Base-by-base conservation (phyloP, 1,139 yeast genomes). In the Sugiyamaella paludigena region DNA sequence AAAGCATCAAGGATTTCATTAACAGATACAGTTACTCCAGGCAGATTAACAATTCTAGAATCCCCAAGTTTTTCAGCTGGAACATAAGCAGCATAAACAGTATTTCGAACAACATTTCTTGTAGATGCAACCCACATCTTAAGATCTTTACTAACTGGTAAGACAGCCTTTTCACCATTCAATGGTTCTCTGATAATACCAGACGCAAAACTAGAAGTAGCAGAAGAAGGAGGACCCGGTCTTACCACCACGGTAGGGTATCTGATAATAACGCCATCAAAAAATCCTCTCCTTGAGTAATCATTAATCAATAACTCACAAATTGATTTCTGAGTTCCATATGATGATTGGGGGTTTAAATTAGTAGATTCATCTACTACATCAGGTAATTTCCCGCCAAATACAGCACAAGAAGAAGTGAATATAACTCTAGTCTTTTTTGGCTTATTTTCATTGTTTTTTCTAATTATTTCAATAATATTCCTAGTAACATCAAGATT, bases 141-240 rank as follows among this genome's bases (percentile, higher is more conserved):
- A 27, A 58, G 50, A 34, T 40, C 40, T 28, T 53, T 55, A 35
- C 49, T 47, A 4, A 49, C 54, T 8, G 61, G 61, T 36, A 58
- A 40, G 7, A 43, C 48, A 11, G 58, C 56, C 34, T 40, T 44
- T 16, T 42, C 35, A 8, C 56, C 57, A 12, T 37, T 47, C 37
- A 58, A 39, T 24, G 62, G 62, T 43, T 58, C 62, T n/a, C 62
- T 50, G 36, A 58, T 57, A 43, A 58, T 58, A 15, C 60, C 61
- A 7, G 61, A 58, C 9, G 60, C 54, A 49, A 58, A 59, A 26
- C 58, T 55, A 10, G 62, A 58, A 7, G 61, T 57, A 9, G 62
- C 62, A 12, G 55, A 51, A 15, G 59, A 57, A 4, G 62, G 62
- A 27, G 55, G 48, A 10, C 62, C 62, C 3, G 62, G 61, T n/a